Evolutionary conservation across 2,329 filamentous ascomycete genomes (phyloP), one percentile per base, ranked within the genome.

Genomic region (Cryphonectria radicalis): DNA sequence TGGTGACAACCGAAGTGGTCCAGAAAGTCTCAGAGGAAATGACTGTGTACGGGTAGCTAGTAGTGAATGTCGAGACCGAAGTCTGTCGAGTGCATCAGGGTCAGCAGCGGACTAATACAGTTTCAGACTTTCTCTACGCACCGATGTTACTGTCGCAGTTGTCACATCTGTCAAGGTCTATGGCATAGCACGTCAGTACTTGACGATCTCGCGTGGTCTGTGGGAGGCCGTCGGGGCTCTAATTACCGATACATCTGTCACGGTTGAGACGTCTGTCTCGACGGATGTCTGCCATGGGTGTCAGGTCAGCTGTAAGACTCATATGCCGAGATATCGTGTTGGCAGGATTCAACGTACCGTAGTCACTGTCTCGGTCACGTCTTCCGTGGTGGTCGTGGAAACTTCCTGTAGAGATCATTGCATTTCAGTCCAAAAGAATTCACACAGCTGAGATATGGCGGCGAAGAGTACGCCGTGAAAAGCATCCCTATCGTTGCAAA

Each of bases 11-110:
- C 7, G 57, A 59, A n/a, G 66, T 60, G 17, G 13, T 42, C 14
- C 35, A 68, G 10, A 62, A 57, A 0, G 68, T 70, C 28, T 71
- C 71, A 4, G 71, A 40, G 3, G 62, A 63, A 1, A 63, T 70
- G 10, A 68, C 55, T 28, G 68, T 70, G 43, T 67, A 67, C 32
- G 55, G 62, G 28, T 63, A 63, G n/a, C 62, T 63, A 4, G 62
- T 63, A 22, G 62, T 63, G 62, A 42, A 43, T 4, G 62, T 63
- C 46, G 46, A 50, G 22, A 42, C 35, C 37, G 32, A 42, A 22
- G 60, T 42, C 40, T 42, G 60, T 43, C 37, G 19, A 40, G 32
- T 43, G 59, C 4, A n/a, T 42, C 22, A 37, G n/a, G 14, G 37
- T 63, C n/a, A 63, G 60, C 60, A 7, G 13, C n/a, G 60, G 10